Conservation (phyloP, 192 early-diverging fungal genomes). For the Linnemannia elongata region DNA sequence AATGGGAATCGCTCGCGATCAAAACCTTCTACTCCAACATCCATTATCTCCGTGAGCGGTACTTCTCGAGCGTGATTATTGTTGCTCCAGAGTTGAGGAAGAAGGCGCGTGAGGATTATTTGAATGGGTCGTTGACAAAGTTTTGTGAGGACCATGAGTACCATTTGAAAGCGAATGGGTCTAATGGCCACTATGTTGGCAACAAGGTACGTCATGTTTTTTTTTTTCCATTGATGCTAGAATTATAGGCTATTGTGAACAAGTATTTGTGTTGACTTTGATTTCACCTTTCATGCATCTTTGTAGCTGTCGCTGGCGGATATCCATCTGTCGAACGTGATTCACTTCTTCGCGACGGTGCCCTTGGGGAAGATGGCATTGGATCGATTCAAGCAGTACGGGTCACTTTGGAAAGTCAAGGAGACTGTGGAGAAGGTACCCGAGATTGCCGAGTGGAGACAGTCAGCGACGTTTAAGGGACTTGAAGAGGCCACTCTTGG, state of each 20-base stretch:
- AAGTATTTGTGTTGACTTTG: background rate
- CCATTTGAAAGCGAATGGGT: constrained; percentile 39
- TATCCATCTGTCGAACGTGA: constrained; percentile 27
- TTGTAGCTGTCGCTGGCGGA: constrained; percentile 31
- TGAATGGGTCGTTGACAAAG: constrained; percentile 2
- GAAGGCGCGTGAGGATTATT: background rate
- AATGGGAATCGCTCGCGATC: constrained; percentile 29
- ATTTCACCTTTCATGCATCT: background rate
- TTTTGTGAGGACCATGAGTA: constrained; percentile 44
- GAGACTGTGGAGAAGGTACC: constrained; percentile 33
- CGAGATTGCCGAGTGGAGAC: constrained; percentile 16
- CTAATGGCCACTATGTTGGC: constrained; percentile 49
- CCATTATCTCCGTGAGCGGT: constrained; percentile 30
- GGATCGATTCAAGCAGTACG: constrained; percentile 9
- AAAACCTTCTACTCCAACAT: constrained; percentile 30
- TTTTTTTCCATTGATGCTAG: background rate
- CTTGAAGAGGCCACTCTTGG: constrained; percentile 11
- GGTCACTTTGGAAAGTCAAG: constrained; percentile 33
- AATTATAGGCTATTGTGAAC: background rate
- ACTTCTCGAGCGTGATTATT: background rate
- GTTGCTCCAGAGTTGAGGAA: background rate
- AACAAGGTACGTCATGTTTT: constrained; percentile 22
- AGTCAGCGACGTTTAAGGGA: background rate
- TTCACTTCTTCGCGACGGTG: constrained; percentile 18
- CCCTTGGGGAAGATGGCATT: constrained; percentile 25